A percentile compares a stretch with the other conserved stretches of the same genome.
phyloP scores from a whole-genome alignment of 306 rosid genomes.

The Lathyrus sativus region DNA sequence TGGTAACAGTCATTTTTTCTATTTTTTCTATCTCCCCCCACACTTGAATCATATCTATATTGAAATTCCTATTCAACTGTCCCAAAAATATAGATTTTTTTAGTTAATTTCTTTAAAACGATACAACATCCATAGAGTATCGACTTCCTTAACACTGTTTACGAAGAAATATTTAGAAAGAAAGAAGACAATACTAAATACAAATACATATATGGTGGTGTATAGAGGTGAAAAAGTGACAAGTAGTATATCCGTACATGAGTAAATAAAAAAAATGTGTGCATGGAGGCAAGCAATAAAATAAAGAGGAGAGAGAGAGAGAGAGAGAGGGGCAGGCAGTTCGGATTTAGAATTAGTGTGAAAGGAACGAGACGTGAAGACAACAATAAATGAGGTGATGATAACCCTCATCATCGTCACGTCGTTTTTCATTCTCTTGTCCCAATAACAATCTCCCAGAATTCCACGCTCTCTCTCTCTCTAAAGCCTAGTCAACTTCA shows the following conservation, averaged over 20 bases:
- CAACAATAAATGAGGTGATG: conserved; percentile 69
- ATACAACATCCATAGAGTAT: too few species aligned
- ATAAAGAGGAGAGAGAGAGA: conserved; percentile 35
- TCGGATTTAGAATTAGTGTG: conserved; percentile 91
- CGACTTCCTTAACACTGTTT: too few species aligned
- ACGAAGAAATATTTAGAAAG: not conserved
- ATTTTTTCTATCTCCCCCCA: conserved; percentile 1
- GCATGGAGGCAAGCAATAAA: conserved; percentile 1
- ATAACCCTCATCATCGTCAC: conserved; percentile 96
- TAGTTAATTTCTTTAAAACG: too few species aligned
- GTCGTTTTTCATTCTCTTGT: conserved; percentile 85
- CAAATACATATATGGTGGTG: not conserved
- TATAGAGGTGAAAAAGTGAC: not conserved
- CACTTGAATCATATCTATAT: too few species aligned
- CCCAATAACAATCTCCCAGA: conserved; percentile 88
- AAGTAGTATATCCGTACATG: not conserved
- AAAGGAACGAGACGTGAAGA: conserved; percentile 72
- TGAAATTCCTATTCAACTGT: too few species aligned
- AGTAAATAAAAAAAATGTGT: not conserved
- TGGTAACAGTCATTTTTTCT: conserved; percentile 34
- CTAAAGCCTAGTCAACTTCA: conserved; percentile 61
- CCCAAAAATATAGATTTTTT: too few species aligned
- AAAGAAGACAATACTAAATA: not conserved
- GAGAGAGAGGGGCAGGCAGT: conserved; percentile 70
- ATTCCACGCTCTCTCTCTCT: conserved; percentile 60